A percentile compares a stretch with the other conserved stretches of the same genome.
Evolutionary conservation across 306 rosid genomes (phyloP).

Genomic region (Dryas alaskensis): DNA sequence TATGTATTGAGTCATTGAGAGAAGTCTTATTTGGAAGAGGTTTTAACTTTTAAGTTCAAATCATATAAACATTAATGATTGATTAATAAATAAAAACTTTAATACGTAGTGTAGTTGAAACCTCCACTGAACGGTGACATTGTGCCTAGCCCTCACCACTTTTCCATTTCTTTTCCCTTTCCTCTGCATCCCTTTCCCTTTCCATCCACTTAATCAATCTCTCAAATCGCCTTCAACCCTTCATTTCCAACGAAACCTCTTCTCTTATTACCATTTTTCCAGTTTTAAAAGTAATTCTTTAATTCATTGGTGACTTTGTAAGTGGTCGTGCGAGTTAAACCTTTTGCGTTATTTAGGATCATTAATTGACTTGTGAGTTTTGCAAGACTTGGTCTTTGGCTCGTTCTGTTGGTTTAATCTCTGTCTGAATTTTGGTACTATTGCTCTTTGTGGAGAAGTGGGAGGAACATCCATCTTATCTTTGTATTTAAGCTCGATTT

Average conservation of each 20-base stretch:
- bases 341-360: constrained; percentile 9
- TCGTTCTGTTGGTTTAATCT: neutral
- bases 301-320: too few relatives aligned
- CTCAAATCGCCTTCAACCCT: neutral
- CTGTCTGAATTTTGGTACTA: constrained; percentile 26
- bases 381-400: constrained; percentile 17
- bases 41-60: too few relatives aligned
- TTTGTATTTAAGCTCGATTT: constrained; percentile 26
- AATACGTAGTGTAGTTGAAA: too few relatives aligned
- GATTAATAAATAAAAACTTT: too few relatives aligned
- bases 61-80: too few relatives aligned
- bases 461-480: constrained; percentile 16
- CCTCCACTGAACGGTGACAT: neutral
- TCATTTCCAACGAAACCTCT: neutral
- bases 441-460: constrained; percentile 11
- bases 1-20: too few relatives aligned
- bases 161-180: constrained; percentile 7
- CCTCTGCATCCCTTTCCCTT: neutral
- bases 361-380: neutral
- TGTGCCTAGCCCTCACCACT: neutral
- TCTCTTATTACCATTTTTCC: neutral
- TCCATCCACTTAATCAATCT: neutral
- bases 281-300: too few relatives aligned
- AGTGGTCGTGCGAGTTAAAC: neutral
- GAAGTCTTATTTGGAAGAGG: too few relatives aligned